These are phyloP conservation scores for Trypethelium eluteriae DNA, from an alignment of 495 filamentous ascomycete genomes.

Conservation along the genomic window DNA sequence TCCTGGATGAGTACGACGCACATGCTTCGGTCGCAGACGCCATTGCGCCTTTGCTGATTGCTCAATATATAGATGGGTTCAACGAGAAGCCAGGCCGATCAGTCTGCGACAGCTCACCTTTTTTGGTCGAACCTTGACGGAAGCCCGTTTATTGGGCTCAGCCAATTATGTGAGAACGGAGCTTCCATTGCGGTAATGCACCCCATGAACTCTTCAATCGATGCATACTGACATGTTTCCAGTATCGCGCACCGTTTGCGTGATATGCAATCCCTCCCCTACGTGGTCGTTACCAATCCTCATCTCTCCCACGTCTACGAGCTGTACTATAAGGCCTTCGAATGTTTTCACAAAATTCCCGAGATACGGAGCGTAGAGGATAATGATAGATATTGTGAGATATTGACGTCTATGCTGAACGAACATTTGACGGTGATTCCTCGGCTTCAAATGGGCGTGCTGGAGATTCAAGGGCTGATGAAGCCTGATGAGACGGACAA, in stretches of 20 bases:
- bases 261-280: constrained; percentile 94
- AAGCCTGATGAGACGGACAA: constrained; percentile 71
- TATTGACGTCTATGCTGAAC: constrained; percentile 67
- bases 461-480: constrained; percentile 77
- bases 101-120: constrained; percentile 89
- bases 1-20: constrained; percentile 73
- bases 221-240: constrained; percentile 1
- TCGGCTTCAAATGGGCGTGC: constrained; percentile 83
- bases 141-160: constrained; percentile 78
- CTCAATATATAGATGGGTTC: constrained; percentile 61
- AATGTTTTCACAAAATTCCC: constrained; percentile 70
- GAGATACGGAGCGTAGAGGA: constrained; percentile 82
- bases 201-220: neutral
- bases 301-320: constrained; percentile 94
- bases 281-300: constrained; percentile 90
- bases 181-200: constrained; percentile 68
- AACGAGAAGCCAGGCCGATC: constrained; percentile 75
- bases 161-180: constrained; percentile 97
- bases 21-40: constrained; percentile 19
- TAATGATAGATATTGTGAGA: constrained; percentile 80
- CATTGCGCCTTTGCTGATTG: constrained; percentile 16
- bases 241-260: constrained; percentile 89
- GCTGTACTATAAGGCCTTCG: constrained; percentile 92
- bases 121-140: constrained; percentile 85
- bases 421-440: constrained; percentile 93